A percentile compares a stretch with the other conserved stretches of the same genome.
These are phyloP conservation scores for Boletus tylopilopsis DNA, from an alignment of 768 basidiomycete species.

Conservation along the genomic window DNA sequence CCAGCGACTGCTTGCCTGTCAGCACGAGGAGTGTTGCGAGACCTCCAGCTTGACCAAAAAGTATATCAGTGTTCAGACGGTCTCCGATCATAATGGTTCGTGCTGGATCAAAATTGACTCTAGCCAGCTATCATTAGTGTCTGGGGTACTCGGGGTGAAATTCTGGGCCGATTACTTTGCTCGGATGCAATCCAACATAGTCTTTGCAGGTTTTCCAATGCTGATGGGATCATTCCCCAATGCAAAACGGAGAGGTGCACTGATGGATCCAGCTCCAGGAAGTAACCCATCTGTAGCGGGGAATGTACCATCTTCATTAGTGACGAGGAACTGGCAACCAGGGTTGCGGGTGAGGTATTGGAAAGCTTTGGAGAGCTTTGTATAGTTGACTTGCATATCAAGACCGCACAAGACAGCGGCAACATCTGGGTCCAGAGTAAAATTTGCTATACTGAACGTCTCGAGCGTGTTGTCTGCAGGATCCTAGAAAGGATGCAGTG, in stretches of 20 bases:
- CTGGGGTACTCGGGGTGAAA: neutral
- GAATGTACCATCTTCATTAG: conserved; percentile 92
- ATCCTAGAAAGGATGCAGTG: conserved; percentile 49
- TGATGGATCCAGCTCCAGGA: conserved; percentile 83
- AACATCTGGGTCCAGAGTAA: conserved; percentile 71
- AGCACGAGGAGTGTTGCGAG: conserved; percentile 86
- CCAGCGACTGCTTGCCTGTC: conserved; percentile 55
- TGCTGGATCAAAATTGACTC: conserved; percentile 81
- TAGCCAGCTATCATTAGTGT: conserved; percentile 30
- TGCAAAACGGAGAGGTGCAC: conserved; percentile 75
- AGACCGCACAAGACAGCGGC: conserved; percentile 95
- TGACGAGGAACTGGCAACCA: conserved; percentile 80
- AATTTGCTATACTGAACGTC: conserved; percentile 64
- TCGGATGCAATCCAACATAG: conserved; percentile 92
- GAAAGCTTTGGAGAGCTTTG: conserved; percentile 90
- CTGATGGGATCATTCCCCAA: conserved; percentile 66
- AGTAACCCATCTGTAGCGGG: conserved; percentile 69
- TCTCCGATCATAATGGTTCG: conserved; percentile 96
- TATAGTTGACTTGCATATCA: conserved; percentile 86
- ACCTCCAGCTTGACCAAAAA: conserved; percentile 86
- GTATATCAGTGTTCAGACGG: conserved; percentile 91
- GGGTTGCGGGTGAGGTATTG: conserved; percentile 82
- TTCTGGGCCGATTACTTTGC: conserved; percentile 47
- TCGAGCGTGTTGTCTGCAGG: conserved; percentile 77
- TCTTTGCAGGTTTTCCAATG: conserved; percentile 87